phyloP scores from a whole-genome alignment of 208 protist genomes.

The Entamoeba dispar region DNA sequence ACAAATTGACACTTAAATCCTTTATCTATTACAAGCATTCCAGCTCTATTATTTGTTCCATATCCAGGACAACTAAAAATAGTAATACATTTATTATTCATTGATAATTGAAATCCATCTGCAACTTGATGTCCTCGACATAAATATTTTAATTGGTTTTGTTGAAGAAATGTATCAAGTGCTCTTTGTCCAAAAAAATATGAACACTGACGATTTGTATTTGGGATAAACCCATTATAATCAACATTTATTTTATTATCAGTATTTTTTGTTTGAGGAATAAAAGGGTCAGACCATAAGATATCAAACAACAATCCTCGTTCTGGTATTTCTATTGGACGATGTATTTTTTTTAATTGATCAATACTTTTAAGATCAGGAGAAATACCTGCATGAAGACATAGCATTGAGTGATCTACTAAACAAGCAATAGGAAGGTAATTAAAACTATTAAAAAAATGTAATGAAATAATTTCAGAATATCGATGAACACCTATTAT shows the following conservation, averaged over 20 bases:
- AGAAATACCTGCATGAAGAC: constrained; percentile 83
- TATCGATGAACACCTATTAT: neutral
- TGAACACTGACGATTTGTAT: neutral
- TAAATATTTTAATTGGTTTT: neutral
- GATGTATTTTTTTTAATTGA: constrained; percentile 72
- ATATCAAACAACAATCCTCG: constrained; percentile 90
- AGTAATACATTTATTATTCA: neutral
- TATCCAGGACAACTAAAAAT: neutral
- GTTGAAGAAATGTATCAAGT: neutral
- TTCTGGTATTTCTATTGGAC: constrained; percentile 91
- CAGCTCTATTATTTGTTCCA: neutral
- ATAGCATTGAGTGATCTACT: constrained; percentile 97
- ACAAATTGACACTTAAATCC: neutral
- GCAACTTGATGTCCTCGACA: neutral
- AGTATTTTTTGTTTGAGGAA: neutral
- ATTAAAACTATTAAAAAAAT: constrained; percentile 59
- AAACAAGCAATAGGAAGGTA: constrained; percentile 88
- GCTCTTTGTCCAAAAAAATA: neutral
- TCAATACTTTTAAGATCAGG: constrained; percentile 79
- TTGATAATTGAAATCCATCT: neutral
- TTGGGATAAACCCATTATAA: neutral
- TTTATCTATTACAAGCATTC: neutral
- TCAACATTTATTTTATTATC: neutral
- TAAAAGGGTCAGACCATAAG: constrained; percentile 83
- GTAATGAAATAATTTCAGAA: neutral